These are phyloP conservation scores for Sporothrix pallida DNA, from an alignment of 2,329 filamentous ascomycete species.

Conservation along the genomic window DNA sequence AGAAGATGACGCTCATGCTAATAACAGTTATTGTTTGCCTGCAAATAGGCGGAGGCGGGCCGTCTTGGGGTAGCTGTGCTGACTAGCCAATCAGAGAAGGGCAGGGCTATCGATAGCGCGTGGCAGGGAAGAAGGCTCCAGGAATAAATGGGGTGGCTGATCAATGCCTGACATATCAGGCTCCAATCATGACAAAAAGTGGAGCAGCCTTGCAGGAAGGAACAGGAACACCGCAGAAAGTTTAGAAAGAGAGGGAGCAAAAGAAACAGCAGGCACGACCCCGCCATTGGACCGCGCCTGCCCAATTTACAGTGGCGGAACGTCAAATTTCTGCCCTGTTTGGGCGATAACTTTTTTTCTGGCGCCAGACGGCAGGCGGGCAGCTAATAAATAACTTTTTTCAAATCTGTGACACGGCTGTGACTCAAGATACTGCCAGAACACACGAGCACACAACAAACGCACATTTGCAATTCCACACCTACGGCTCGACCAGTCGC, in stretches of 20 bases:
- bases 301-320: conserved; percentile 25
- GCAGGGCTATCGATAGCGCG: background rate
- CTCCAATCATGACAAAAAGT: background rate
- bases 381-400: conserved; percentile 11
- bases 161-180: conserved; percentile 33
- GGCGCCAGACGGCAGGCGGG: background rate
- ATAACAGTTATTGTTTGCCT: conserved; percentile 2
- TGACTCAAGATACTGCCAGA: conserved; percentile 29
- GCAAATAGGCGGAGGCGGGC: conserved; percentile 13
- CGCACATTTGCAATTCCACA: background rate
- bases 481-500: background rate
- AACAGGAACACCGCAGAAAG: conserved; percentile 1
- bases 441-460: background rate
- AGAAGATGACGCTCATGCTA: background rate
- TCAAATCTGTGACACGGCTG: conserved; percentile 27
- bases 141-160: conserved; percentile 16
- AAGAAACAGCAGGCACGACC: background rate
- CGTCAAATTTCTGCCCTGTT: conserved; percentile 15
- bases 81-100: conserved; percentile 18
- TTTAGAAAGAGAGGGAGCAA: background rate
- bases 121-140: conserved; percentile 20
- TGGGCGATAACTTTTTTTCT: background rate
- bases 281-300: conserved; percentile 25
- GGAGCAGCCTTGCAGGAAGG: background rate
- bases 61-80: conserved; percentile 27